Conservation (phyloP, 306 rosid genomes). For the Amphicarpaea edgeworthii region DNA sequence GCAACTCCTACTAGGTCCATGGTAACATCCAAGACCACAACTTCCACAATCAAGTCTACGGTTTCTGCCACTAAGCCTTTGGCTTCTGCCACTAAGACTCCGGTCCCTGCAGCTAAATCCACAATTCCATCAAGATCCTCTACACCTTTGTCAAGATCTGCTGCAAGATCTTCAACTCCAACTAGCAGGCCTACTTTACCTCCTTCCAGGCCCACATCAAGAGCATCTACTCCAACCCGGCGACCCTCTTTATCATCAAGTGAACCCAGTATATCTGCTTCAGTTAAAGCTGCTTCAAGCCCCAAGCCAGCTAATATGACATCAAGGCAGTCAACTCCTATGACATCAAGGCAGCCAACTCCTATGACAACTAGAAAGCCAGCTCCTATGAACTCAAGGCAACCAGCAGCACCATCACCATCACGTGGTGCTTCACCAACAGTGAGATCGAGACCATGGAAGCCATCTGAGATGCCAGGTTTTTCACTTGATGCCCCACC, state of each 20-base stretch:
- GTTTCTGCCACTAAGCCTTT: constrained; percentile 56
- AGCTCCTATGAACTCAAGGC: constrained; percentile 57
- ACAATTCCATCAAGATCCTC: constrained; percentile 77
- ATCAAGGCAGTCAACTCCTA: constrained; percentile 65
- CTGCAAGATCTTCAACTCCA: constrained; percentile 88
- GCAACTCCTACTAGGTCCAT: constrained; percentile 61
- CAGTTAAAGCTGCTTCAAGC: constrained; percentile 59
- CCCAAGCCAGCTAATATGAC: constrained; percentile 62
- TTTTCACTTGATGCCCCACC: constrained; percentile 94
- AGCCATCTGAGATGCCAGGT: constrained; percentile 95
- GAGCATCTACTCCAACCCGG: constrained; percentile 93
- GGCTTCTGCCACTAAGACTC: constrained; percentile 49
- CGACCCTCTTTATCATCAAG: constrained; percentile 72
- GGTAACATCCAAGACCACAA: constrained; percentile 58
- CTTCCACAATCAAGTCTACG: constrained; percentile 57
- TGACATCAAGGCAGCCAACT: constrained; percentile 57
- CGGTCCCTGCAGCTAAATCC: constrained; percentile 60
- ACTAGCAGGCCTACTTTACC: constrained; percentile 82
- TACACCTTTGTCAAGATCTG: constrained; percentile 79
- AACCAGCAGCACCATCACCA: constrained; percentile 67
- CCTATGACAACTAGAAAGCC: constrained; percentile 50
- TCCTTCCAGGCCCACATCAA: constrained; percentile 74
- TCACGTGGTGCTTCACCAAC: constrained; percentile 94
- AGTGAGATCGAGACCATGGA: constrained; percentile 90
- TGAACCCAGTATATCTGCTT: constrained; percentile 63